phyloP scores from a whole-genome alignment of 2,329 filamentous ascomycete species.

The Curvularia sp. region DNA sequence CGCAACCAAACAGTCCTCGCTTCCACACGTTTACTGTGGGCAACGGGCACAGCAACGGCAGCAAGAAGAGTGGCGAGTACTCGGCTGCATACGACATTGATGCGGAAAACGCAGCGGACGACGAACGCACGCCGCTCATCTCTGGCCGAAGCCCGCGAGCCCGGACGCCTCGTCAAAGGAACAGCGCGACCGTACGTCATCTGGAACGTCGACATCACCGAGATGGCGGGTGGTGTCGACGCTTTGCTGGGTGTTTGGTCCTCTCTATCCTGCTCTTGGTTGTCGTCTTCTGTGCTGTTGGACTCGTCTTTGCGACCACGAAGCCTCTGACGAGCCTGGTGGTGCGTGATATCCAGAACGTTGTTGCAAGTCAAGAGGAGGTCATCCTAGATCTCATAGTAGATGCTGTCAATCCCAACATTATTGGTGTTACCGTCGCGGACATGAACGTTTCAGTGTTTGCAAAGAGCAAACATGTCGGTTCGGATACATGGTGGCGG shows the following conservation, averaged over 20 bases:
- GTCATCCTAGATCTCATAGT: conserved; percentile 93
- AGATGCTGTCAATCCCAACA: conserved; percentile 88
- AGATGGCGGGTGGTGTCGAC: conserved; percentile 66
- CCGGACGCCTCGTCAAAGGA: conserved; percentile 59
- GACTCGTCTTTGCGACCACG: conserved; percentile 89
- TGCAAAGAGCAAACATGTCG: conserved; percentile 89
- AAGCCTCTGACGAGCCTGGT: conserved; percentile 82
- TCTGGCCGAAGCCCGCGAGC: conserved; percentile 67
- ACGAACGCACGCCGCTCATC: conserved; percentile 86
- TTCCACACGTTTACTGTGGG: conserved; percentile 57
- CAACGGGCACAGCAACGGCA: conserved; percentile 45
- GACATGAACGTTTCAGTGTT: conserved; percentile 92
- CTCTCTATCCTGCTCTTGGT: conserved; percentile 82
- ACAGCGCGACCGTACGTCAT: conserved; percentile 67
- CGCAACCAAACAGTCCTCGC: conserved; percentile 72
- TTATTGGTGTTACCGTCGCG: conserved; percentile 84
- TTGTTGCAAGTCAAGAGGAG: conserved; percentile 92
- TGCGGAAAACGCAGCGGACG: conserved; percentile 78
- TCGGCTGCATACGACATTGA: conserved; percentile 79
- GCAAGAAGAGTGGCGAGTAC: conserved; percentile 67
- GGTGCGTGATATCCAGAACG: conserved; percentile 82
- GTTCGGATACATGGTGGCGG: conserved; percentile 60
- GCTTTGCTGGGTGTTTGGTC: conserved; percentile 85
- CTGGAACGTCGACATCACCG: conserved; percentile 72
- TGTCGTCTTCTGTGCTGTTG: conserved; percentile 82